Evolutionary conservation across 768 basidiomycete genomes (phyloP).

Genomic region (Podaxis sp.): DNA sequence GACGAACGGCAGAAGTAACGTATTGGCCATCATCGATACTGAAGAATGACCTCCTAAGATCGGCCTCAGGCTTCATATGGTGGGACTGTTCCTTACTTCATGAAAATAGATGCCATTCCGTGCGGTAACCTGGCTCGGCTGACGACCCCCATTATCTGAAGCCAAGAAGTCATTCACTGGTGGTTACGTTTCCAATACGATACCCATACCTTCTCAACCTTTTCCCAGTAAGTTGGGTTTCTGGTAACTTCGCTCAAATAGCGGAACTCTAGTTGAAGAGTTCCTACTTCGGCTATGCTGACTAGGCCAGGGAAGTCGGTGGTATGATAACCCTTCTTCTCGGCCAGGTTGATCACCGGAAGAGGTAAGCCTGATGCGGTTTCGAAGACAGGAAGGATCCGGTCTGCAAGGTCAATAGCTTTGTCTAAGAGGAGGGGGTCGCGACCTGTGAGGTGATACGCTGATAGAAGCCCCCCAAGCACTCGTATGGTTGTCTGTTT

Average conservation of each 20-base stretch:
- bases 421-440: constrained; percentile 70
- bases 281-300: constrained; percentile 84
- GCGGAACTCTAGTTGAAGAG: constrained; percentile 85
- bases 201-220: constrained; percentile 59
- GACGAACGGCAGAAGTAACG: constrained; percentile 68
- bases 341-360: constrained; percentile 72
- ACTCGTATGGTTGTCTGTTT: constrained; percentile 86
- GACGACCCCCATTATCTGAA: constrained; percentile 63
- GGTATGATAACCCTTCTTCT: constrained; percentile 55
- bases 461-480: constrained; percentile 84
- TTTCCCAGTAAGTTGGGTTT: constrained; percentile 76
- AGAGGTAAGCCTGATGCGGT: constrained; percentile 78
- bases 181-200: neutral
- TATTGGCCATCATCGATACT: constrained; percentile 39
- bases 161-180: neutral
- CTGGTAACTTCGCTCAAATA: constrained; percentile 81
- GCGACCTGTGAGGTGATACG: constrained; percentile 70
- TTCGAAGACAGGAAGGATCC: constrained; percentile 81
- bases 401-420: constrained; percentile 79
- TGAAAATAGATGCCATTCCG: constrained; percentile 80
- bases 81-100: constrained; percentile 46
- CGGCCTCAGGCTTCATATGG: neutral
- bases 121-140: constrained; percentile 56
- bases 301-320: constrained; percentile 55
- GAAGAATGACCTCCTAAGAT: constrained; percentile 5